phyloP scores from a whole-genome alignment of 768 basidiomycete species.

The Agaricus blazei region DNA sequence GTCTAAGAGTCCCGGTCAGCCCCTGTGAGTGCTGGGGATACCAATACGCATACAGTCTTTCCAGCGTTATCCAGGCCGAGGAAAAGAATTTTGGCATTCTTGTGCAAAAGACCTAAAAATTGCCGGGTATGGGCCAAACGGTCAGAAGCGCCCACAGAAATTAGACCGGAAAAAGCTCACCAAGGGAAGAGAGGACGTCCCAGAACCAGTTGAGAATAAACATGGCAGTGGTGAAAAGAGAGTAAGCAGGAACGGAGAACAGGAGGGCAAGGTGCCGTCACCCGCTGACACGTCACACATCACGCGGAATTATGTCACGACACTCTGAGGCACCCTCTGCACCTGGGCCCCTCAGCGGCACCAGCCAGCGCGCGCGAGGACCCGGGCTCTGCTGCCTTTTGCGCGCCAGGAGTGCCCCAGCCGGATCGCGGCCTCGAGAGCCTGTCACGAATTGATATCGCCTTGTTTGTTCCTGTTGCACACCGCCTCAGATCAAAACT shows the following conservation, averaged over 20 bases:
- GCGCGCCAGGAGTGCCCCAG: too few species aligned
- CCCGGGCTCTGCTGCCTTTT: too few species aligned
- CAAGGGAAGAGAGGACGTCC: constrained; percentile 91
- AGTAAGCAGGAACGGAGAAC: constrained; percentile 10
- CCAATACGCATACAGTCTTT: constrained; percentile 72
- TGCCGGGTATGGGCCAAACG: constrained; percentile 7
- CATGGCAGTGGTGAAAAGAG: constrained; percentile 35
- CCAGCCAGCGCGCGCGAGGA: too few species aligned
- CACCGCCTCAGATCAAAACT: constrained; percentile 11
- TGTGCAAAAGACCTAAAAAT: constrained; percentile 75
- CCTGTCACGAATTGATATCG: too few species aligned
- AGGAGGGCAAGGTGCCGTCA: constrained; percentile 10
- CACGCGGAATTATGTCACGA: too few species aligned
- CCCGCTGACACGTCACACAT: constrained; percentile 6
- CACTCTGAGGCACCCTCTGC: too few species aligned
- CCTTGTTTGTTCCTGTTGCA: too few species aligned
- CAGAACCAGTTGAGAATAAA: constrained; percentile 94
- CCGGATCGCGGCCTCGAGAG: too few species aligned
- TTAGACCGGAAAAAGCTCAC: constrained; percentile 39
- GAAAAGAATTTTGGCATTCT: constrained; percentile 99
- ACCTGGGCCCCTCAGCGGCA: too few species aligned
- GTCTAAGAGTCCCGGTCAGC: constrained; percentile 49
- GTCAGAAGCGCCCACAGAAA: constrained; percentile 7
- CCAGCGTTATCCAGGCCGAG: constrained; percentile 98
- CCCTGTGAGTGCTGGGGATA: not conserved